Evolutionary conservation across 148 eudicot genomes (phyloP).

Genomic region (Heliosperma pusillum): DNA sequence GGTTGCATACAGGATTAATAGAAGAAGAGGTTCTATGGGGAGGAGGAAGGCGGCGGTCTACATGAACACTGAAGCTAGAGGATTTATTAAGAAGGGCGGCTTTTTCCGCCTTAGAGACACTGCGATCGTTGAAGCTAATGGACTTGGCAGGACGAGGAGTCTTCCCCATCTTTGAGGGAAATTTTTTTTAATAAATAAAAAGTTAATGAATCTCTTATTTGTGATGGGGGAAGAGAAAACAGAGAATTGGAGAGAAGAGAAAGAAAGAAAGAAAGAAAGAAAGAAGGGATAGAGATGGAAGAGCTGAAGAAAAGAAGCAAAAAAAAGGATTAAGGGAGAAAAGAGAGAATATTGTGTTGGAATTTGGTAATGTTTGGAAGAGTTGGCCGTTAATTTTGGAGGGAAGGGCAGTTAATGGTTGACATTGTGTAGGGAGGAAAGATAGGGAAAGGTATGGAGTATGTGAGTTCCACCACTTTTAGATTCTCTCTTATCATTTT

Average conservation of each 20-base stretch:
- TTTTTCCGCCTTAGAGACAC: constrained; percentile 13
- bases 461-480: constrained; percentile 24
- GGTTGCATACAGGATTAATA: constrained; percentile 6
- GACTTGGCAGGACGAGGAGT: constrained; percentile 23
- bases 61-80: constrained; percentile 26
- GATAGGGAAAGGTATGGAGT: background rate
- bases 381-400: constrained; percentile 16
- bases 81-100: constrained; percentile 22
- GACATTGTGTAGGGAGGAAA: constrained; percentile 15
- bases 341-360: background rate
- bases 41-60: constrained; percentile 20
- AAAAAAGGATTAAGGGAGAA: no score
- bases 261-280: constrained; percentile 12
- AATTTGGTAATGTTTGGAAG: background rate
- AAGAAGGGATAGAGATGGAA: constrained; percentile 12
- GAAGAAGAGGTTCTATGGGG: constrained; percentile 21
- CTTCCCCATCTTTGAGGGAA: constrained; percentile 29
- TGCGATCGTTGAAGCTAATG: constrained; percentile 21
- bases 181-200: background rate
- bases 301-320: no score
- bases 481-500: background rate
- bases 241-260: constrained; percentile 19
- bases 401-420: constrained; percentile 25
- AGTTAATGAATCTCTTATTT: background rate
- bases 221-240: constrained; percentile 11